Base-by-base conservation (phyloP, 2,329 filamentous ascomycete genomes). In the Stachybotrys chlorohalonatus region DNA sequence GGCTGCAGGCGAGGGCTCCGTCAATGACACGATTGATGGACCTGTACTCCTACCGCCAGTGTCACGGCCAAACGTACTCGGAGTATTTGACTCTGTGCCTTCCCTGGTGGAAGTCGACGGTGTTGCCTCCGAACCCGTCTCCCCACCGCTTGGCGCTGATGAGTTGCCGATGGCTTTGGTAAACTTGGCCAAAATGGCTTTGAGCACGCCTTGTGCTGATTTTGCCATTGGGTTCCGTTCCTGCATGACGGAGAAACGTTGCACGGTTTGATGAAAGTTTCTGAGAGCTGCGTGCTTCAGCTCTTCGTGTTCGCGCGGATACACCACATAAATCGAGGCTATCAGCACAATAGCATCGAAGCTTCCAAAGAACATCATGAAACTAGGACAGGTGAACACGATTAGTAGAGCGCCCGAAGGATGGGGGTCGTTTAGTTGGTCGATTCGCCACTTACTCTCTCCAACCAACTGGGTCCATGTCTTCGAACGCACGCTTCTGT, bases 311-410 rank as follows among this genome's bases (percentile, higher is more conserved):
- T 84, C 81, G 24, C 70, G 71, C 1, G 82, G 82, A 57, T 83
- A 83, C 8, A 85, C 64, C 39, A 85, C 84, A 62, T 80, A 84
- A 36, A 85, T 78, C 16, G 80, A 78, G 0, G 82, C 78, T 53
- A 84, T 73, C 54, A 85, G 72, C 15, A 85, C 80, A 17, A 84
- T 77, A 13, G 83, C 82, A 60, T 86, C 83, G 56, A 86, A 85
- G 7, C 80, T 84, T 53, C 80, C 81, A 53, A 83, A 84, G 63
- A 85, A 84, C 4, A 85, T 70, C 15, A 76, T 73, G 59, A 81
- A 81, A 30, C 72, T 75, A 49, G 15, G 17, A 42, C 13, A 24
- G 13, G 24, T n/a, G 17, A 9, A 36, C 36, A 42, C 13, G 9
- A 13, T 51, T 30, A 51, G 49, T 36, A 5, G 31, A 11, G 24